Conservation (phyloP, 768 basidiomycete species). For the Boletus huronensis region DNA sequence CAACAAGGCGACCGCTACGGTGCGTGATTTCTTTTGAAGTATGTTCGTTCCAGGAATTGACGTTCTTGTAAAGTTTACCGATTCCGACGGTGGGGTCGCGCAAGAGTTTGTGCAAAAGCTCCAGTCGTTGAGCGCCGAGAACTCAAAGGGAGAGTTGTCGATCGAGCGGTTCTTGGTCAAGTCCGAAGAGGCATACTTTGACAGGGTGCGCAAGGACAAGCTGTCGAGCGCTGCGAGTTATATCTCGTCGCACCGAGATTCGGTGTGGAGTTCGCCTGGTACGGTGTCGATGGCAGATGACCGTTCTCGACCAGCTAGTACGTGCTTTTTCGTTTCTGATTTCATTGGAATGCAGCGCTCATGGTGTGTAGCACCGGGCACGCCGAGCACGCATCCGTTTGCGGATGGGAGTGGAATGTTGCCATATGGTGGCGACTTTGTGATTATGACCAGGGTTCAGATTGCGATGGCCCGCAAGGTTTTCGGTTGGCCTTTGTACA, state of each 20-base stretch:
- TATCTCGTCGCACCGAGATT: slow-evolving; percentile 75
- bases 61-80: slow-evolving; percentile 68
- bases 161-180: slow-evolving; percentile 90
- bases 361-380: slow-evolving; percentile 29
- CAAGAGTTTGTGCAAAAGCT: slow-evolving; percentile 85
- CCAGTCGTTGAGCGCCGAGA: slow-evolving; percentile 72
- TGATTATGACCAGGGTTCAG: slow-evolving; percentile 81
- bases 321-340: slow-evolving; percentile 27
- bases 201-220: slow-evolving; percentile 85
- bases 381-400: slow-evolving; percentile 54
- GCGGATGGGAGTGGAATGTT: slow-evolving; percentile 42
- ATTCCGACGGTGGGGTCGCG: slow-evolving; percentile 89
- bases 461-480: slow-evolving; percentile 79
- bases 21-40: slow-evolving; percentile 31
- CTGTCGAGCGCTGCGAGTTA: slow-evolving; percentile 78
- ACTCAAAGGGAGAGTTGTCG: slow-evolving; percentile 87
- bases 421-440: slow-evolving; percentile 54
- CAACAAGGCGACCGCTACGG: slow-evolving; percentile 90
- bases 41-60: not conserved
- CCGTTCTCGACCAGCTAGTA: slow-evolving; percentile 75
- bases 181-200: slow-evolving; percentile 92
- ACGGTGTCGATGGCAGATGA: slow-evolving; percentile 40
- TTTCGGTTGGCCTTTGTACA: slow-evolving; percentile 87
- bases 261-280: slow-evolving; percentile 69
- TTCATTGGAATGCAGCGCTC: slow-evolving; percentile 16